Conservation (phyloP, 2,329 filamentous ascomycete species). For the Aspergillus terreus region DNA sequence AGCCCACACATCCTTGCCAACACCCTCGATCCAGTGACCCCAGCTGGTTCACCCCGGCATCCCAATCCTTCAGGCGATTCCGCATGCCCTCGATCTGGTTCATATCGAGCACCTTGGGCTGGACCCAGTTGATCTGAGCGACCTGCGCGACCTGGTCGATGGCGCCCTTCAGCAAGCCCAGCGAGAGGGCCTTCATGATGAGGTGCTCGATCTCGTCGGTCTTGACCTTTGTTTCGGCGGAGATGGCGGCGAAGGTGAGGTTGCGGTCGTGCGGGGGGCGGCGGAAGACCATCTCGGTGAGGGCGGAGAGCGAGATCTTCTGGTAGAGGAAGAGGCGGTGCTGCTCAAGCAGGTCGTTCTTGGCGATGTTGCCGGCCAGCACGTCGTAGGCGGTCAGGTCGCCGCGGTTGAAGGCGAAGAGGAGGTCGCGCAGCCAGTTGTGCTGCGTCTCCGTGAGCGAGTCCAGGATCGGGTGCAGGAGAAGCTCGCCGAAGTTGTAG, state of each 20-base stretch:
- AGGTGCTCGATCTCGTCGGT: constrained; percentile 93
- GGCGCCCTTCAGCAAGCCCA: constrained; percentile 83
- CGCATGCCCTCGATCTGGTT: constrained; percentile 93
- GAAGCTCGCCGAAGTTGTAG: constrained; percentile 99
- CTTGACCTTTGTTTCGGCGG: constrained; percentile 86
- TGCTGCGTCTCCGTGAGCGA: constrained; percentile 71
- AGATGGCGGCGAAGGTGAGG: constrained; percentile 87
- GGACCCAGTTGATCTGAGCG: constrained; percentile 96
- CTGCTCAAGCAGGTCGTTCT: constrained; percentile 73
- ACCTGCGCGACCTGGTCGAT: constrained; percentile 96
- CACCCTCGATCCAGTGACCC: constrained; percentile 96
- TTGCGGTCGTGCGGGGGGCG: constrained; percentile 91
- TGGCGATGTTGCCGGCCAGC: constrained; percentile 73
- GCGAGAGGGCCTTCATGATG: constrained; percentile 97
- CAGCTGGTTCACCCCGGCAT: constrained; percentile 89
- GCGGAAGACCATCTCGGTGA: constrained; percentile 95
- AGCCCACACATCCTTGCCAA: constrained; percentile 94
- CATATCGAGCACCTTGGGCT: constrained; percentile 96
- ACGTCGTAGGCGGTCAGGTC: constrained; percentile 84
- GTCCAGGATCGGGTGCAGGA: constrained; percentile 93
- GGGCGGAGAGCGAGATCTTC: constrained; percentile 94
- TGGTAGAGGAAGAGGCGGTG: constrained; percentile 85
- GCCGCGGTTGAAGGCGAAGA: constrained; percentile 96
- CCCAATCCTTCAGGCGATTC: constrained; percentile 84
- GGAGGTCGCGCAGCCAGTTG: constrained; percentile 87